Percentiles rank a stretch among this genome's conserved stretches.
Conservation (phyloP, 2,329 filamentous ascomycete genomes). For the Microcyclospora pomicola region DNA sequence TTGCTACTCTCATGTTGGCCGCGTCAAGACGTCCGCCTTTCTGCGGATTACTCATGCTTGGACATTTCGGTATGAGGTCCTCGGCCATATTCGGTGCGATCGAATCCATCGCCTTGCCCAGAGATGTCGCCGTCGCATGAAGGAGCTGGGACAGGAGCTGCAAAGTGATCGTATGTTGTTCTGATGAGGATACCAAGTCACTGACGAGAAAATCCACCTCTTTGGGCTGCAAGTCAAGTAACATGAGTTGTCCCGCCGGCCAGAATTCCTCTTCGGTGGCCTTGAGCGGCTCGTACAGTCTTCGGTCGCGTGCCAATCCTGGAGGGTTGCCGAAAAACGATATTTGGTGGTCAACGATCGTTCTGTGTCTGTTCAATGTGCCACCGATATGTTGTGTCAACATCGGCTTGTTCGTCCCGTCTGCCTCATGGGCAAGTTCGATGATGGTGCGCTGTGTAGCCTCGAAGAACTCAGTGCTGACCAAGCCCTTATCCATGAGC, state of each 20-base stretch:
- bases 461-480: too few species aligned
- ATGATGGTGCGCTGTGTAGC: too few species aligned
- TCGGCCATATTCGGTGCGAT: slow-evolving; percentile 49
- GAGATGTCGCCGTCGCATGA: slow-evolving; percentile 18
- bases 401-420: not conserved
- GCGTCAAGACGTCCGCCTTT: slow-evolving; percentile 33
- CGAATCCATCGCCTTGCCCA: slow-evolving; percentile 35
- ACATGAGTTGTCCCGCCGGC: slow-evolving; percentile 40
- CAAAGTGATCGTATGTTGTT: slow-evolving; percentile 12
- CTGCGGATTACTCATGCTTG: slow-evolving; percentile 35
- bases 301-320: slow-evolving; percentile 51
- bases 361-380: not conserved
- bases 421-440: too few species aligned
- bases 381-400: not conserved
- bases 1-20: slow-evolving; percentile 33
- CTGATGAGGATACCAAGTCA: slow-evolving; percentile 11
- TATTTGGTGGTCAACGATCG: slow-evolving; percentile 11
- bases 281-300: slow-evolving; percentile 55
- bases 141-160: slow-evolving; percentile 39
- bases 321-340: slow-evolving; percentile 10
- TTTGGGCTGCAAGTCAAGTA: slow-evolving; percentile 56
- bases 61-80: slow-evolving; percentile 37
- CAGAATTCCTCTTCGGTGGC: slow-evolving; percentile 49
- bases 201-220: slow-evolving; percentile 17
- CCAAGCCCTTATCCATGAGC: too few species aligned